Conservation (phyloP, 148 eudicot genomes). For the Chenopodium formosanum region DNA sequence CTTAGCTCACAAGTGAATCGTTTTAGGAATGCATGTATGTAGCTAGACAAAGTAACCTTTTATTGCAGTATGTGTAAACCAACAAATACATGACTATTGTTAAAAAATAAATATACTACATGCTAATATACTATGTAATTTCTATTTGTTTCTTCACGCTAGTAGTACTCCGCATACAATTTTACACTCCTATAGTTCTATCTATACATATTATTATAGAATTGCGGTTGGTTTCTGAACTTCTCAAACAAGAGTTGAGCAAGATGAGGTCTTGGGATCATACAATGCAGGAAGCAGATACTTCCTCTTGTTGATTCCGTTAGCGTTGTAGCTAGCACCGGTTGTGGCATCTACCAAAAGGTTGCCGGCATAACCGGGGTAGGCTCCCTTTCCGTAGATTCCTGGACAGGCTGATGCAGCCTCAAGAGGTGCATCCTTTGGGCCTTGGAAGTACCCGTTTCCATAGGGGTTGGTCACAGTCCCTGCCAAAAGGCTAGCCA, state of each 20-base stretch:
- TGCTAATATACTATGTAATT: no score
- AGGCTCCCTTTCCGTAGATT: slow-evolving; percentile 43
- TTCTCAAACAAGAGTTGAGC: not conserved
- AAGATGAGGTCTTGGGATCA: slow-evolving; percentile 42
- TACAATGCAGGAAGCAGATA: slow-evolving; percentile 48
- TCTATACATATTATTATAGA: no score
- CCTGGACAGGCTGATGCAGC: slow-evolving; percentile 55
- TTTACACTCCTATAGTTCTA: no score
- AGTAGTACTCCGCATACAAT: no score
- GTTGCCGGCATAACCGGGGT: slow-evolving; percentile 57
- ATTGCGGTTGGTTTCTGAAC: no score
- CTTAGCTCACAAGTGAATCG: no score
- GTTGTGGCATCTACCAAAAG: slow-evolving; percentile 35
- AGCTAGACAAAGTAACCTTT: no score
- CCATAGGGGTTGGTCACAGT: slow-evolving; percentile 45
- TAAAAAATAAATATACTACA: no score
- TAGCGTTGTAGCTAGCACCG: slow-evolving; percentile 57
- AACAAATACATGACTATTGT: no score
- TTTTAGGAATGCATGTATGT: no score
- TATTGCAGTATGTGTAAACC: no score
- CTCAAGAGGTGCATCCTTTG: slow-evolving; percentile 44
- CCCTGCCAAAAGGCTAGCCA: slow-evolving; percentile 25
- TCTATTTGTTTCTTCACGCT: no score
- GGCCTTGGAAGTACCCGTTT: slow-evolving; percentile 51
- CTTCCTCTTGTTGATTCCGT: slow-evolving; percentile 45